Conservation (phyloP, 208 protist genomes). For the Leishmania gerbilli region DNA sequence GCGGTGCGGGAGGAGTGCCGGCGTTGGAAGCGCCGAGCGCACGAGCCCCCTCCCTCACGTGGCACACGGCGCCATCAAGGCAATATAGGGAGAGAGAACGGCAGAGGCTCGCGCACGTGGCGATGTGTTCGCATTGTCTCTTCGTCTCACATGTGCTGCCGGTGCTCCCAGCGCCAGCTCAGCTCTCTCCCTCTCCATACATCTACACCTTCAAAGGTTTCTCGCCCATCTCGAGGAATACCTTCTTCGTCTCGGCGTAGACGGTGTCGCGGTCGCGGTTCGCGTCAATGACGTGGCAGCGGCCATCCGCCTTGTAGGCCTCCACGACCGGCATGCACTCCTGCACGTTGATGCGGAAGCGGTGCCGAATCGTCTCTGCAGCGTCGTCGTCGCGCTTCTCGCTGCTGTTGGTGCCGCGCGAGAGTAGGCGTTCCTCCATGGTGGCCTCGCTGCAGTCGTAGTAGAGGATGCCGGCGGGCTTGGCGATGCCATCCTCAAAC, state of each 20-base stretch:
- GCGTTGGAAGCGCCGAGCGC: not conserved
- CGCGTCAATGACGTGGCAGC: constrained; percentile 69
- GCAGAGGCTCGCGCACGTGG: not conserved
- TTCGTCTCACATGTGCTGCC: not conserved
- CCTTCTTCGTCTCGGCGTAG: constrained; percentile 51
- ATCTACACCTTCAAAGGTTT: constrained; percentile 21
- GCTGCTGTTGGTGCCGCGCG: constrained; percentile 33
- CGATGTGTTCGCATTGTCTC: not conserved
- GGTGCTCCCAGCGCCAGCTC: not conserved
- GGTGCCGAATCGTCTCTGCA: constrained; percentile 61
- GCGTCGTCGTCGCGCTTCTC: constrained; percentile 80
- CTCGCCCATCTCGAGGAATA: constrained; percentile 62
- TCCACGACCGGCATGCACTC: constrained; percentile 89
- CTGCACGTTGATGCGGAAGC: constrained; percentile 80
- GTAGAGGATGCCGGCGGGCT: constrained; percentile 69
- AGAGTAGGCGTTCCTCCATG: constrained; percentile 74
- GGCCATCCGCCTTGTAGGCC: constrained; percentile 60
- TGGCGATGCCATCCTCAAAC: constrained; percentile 83
- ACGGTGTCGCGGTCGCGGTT: constrained; percentile 68
- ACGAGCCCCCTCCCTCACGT: not conserved
- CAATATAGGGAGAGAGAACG: not conserved
- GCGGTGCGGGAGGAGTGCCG: not conserved
- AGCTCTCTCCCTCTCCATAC: not conserved
- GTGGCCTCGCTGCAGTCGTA: constrained; percentile 79
- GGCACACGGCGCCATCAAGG: not conserved